Conservation (phyloP, 768 basidiomycete genomes). For the Xerocomus potaroensis region DNA sequence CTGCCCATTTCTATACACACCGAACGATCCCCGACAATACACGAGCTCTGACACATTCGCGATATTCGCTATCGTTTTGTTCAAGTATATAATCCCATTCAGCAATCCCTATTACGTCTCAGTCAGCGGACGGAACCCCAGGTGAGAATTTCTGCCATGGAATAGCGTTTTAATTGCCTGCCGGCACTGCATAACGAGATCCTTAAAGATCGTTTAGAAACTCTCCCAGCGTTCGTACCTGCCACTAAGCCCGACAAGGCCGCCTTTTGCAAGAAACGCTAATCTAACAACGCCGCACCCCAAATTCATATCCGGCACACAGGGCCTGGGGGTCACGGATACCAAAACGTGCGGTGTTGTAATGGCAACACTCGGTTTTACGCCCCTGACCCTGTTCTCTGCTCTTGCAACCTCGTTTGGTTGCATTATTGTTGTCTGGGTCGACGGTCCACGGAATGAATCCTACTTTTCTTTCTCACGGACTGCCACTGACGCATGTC, state of each 20-base stretch:
- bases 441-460: neutral
- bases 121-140: too few relatives aligned
- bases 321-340: neutral
- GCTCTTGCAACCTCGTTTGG: too few relatives aligned
- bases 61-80: too few relatives aligned
- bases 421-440: too few relatives aligned
- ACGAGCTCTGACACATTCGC: neutral
- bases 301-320: neutral
- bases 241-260: neutral
- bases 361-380: conserved; percentile 15
- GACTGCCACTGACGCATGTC: neutral
- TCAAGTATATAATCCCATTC: too few relatives aligned
- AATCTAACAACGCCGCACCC: neutral
- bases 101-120: neutral
- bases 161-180: too few relatives aligned
- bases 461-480: conserved; percentile 5
- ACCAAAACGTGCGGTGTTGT: conserved; percentile 2
- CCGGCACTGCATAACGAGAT: too few relatives aligned
- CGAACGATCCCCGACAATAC: neutral
- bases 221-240: too few relatives aligned
- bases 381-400: neutral
- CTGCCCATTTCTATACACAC: neutral
- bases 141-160: too few relatives aligned
- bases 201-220: too few relatives aligned
- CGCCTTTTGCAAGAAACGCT: neutral